phyloP scores from a whole-genome alignment of 331 rosid genomes.

The Rhamnella rubrinervis region DNA sequence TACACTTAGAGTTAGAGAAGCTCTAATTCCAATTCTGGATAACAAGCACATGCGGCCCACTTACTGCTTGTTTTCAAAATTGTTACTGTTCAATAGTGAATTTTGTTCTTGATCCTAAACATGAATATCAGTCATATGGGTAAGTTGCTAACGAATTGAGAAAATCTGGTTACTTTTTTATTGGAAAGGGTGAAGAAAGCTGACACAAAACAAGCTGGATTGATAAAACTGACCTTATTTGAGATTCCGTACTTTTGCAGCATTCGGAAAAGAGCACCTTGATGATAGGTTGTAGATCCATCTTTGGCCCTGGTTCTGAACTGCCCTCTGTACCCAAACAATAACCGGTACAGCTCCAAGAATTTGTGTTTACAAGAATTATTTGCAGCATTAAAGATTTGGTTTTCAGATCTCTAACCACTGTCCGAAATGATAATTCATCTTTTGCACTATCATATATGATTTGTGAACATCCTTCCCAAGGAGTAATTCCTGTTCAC shows the following conservation, averaged over 20 bases:
- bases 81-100: no score
- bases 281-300: conserved; percentile 57
- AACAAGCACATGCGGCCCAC: no score
- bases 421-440: conserved; percentile 78
- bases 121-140: no score
- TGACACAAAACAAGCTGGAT: conserved; percentile 11
- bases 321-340: conserved; percentile 42
- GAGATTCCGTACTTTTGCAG: conserved; percentile 44
- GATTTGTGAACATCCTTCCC: conserved; percentile 77
- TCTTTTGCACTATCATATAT: conserved; percentile 72
- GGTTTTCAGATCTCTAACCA: conserved; percentile 66
- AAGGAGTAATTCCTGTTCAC: conserved; percentile 59
- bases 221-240: conserved; percentile 52
- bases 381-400: conserved; percentile 62
- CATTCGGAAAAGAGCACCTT: conserved; percentile 72
- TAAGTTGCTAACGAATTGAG: not conserved
- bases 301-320: conserved; percentile 33
- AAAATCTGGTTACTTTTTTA: not conserved
- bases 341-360: conserved; percentile 66
- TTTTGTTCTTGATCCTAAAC: no score
- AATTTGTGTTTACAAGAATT: conserved; percentile 67
- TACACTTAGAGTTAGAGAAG: no score
- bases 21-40: no score
- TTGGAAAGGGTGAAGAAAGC: not conserved
- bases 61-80: no score